These are phyloP conservation scores for Picochlorum costavermella DNA, from an alignment of 139 green algal genomes.

Conservation along the genomic window DNA sequence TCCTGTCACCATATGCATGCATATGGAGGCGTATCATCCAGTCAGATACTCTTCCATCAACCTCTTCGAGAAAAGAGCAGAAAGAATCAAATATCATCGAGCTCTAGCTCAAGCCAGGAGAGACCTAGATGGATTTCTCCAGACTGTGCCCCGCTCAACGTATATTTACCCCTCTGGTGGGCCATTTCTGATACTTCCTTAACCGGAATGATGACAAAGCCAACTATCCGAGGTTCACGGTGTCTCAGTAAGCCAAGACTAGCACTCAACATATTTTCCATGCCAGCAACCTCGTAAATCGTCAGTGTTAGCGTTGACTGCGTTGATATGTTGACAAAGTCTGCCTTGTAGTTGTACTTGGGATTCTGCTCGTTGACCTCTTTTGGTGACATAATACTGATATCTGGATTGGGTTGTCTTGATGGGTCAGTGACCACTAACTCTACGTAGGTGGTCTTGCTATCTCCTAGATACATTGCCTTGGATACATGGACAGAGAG, in stretches of 20 bases:
- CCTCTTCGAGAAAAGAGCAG: neutral
- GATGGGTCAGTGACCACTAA: constrained; percentile 18
- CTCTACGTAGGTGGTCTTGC: constrained; percentile 10
- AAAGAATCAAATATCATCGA: neutral
- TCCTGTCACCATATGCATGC: no score
- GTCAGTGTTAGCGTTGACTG: constrained; percentile 12
- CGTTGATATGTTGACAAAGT: constrained; percentile 37
- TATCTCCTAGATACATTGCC: neutral
- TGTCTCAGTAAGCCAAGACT: no score
- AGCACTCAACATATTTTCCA: constrained; percentile 8
- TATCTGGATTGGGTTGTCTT: constrained; percentile 15
- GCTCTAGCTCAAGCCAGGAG: constrained; percentile 16
- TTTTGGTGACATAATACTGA: neutral
- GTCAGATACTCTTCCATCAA: neutral
- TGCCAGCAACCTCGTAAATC: constrained; percentile 11
- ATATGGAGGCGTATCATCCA: neutral
- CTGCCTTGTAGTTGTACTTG: constrained; percentile 18
- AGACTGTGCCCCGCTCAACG: constrained; percentile 21
- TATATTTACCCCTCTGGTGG: constrained; percentile 8
- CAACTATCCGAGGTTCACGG: constrained; percentile 4
- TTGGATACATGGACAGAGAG: constrained; percentile 20
- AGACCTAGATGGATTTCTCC: constrained; percentile 20
- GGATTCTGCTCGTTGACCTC: constrained; percentile 4
- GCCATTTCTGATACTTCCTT: constrained; percentile 12
- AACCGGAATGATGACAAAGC: constrained; percentile 8